phyloP scores from a whole-genome alignment of 129 eudicot genomes.

The Escallonia rubra region DNA sequence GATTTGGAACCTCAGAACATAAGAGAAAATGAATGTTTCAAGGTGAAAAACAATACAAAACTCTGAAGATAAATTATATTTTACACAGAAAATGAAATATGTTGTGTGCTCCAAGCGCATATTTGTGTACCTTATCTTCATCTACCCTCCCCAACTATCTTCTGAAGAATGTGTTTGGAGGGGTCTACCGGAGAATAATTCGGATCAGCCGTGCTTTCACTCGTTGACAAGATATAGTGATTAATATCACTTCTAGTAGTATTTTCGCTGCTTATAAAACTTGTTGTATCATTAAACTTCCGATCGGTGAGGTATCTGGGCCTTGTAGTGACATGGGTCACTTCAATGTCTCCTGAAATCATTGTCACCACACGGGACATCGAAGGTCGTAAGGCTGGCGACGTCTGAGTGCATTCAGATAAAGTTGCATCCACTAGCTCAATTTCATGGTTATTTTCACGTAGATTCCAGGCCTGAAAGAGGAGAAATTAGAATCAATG shows the following conservation, averaged over 20 bases:
- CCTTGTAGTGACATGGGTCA: constrained; percentile 38
- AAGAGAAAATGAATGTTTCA: too few relatives aligned
- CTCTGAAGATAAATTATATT: too few relatives aligned
- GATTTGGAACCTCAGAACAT: too few relatives aligned
- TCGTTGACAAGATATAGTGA: constrained; percentile 5
- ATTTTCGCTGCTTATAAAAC: constrained; percentile 23
- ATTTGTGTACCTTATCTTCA: constrained; percentile 1
- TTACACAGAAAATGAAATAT: too few relatives aligned
- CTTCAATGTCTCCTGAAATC: constrained; percentile 65
- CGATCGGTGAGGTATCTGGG: constrained; percentile 68
- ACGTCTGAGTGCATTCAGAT: constrained; percentile 54
- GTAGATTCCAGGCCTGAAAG: constrained; percentile 51
- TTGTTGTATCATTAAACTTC: constrained; percentile 55
- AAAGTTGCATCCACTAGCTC: constrained; percentile 58
- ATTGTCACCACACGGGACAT: constrained; percentile 71
- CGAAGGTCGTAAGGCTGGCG: constrained; percentile 55
- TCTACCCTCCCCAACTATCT: constrained; percentile 37
- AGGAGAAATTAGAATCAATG: background rate
- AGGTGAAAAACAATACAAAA: too few relatives aligned
- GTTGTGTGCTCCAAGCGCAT: too few relatives aligned
- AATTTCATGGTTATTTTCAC: constrained; percentile 34
- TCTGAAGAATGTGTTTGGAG: constrained; percentile 18
- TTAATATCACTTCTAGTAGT: constrained; percentile 7
- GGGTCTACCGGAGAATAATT: constrained; percentile 24
- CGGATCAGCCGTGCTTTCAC: constrained; percentile 18